Evolutionary conservation across 225 moss, liverwort and hornwort species (phyloP).

Genomic region (Polytrichum formosum): DNA sequence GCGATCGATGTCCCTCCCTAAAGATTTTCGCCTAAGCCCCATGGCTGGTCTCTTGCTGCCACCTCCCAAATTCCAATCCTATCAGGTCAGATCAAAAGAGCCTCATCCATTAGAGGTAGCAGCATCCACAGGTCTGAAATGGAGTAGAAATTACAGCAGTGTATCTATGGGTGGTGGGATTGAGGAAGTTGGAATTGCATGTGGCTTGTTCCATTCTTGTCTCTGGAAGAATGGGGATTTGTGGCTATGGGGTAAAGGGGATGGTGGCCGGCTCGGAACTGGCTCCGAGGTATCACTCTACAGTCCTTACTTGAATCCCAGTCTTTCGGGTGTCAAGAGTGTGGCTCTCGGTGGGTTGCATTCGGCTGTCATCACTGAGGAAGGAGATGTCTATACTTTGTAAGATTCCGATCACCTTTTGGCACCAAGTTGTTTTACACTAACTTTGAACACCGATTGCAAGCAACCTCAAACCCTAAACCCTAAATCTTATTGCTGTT

Average conservation of each 20-base stretch:
- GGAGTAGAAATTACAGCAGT: background rate
- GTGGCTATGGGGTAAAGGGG: slow-evolving; percentile 90
- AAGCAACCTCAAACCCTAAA: too few relatives aligned
- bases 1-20: slow-evolving; percentile 36
- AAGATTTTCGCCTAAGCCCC: slow-evolving; percentile 27
- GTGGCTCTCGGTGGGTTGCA: slow-evolving; percentile 83
- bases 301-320: slow-evolving; percentile 43
- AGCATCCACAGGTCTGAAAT: background rate
- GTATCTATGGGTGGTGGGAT: background rate
- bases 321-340: slow-evolving; percentile 39
- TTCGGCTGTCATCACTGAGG: slow-evolving; percentile 63
- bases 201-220: slow-evolving; percentile 83
- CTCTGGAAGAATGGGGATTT: slow-evolving; percentile 69
- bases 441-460: too few relatives aligned
- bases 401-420: slow-evolving; percentile 17
- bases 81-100: background rate
- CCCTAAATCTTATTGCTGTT: too few relatives aligned
- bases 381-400: slow-evolving; percentile 75
- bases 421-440: too few relatives aligned
- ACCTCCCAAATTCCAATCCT: background rate
- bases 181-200: slow-evolving; percentile 53
- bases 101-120: background rate
- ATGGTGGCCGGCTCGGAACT: slow-evolving; percentile 79
- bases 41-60: slow-evolving; percentile 30
- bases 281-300: slow-evolving; percentile 69